Evolutionary conservation across 495 filamentous ascomycete species (phyloP), one percentile per base, ranked within the genome.

Genomic region (Lasiosphaeriaceae sp.): DNA sequence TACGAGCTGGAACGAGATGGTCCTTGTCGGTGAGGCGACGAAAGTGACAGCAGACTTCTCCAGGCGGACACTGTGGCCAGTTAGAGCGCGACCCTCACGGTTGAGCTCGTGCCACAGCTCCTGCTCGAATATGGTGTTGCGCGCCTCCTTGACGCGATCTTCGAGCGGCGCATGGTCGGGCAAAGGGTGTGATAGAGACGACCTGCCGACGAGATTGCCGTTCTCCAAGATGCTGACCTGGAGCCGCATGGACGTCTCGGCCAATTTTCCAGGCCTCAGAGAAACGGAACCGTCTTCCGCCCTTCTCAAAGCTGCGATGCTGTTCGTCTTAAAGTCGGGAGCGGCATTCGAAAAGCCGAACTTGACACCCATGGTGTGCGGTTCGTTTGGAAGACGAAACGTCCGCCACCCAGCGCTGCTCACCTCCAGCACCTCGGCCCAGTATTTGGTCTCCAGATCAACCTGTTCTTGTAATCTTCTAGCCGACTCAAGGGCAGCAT

Each of bases 71-170:
- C 85, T 80, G 21, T 84, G 82, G 43, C 80, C 80, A 11, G 83
- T 77, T 37, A 95, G 72, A 0, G 78, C 73, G 6, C 90, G 84
- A 2, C 88, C 86, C 72, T 99, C 95, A 11, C 88, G 81, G 47
- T 86, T 83, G 20, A 99, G 70, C 70, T 97, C 94, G 59, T 96
- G 85, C 78, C 91, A 96, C n/a, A 99, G 72, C 66, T 99, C 95
- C 64, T 96, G 87, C 52, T 92, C 88, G 65, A 90, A 97, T 1
- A 96, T 77, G 54, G 89, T 91, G 68, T 99, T 88, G 24, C 92
- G 85, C 11, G 92, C 90, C 60, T 90, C 86, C 17, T 86, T 79
- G 45, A 97, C 89, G 8, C 81, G 81, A 35, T 85, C 76, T 57
- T 92, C 85, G 22, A 76, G 58, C 48, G 64, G 74, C 22, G 69